Percentiles rank a stretch among this genome's conserved stretches.
These are phyloP conservation scores for Alternaria postmessia DNA, from an alignment of 2,329 filamentous ascomycete species.

Conservation along the genomic window DNA sequence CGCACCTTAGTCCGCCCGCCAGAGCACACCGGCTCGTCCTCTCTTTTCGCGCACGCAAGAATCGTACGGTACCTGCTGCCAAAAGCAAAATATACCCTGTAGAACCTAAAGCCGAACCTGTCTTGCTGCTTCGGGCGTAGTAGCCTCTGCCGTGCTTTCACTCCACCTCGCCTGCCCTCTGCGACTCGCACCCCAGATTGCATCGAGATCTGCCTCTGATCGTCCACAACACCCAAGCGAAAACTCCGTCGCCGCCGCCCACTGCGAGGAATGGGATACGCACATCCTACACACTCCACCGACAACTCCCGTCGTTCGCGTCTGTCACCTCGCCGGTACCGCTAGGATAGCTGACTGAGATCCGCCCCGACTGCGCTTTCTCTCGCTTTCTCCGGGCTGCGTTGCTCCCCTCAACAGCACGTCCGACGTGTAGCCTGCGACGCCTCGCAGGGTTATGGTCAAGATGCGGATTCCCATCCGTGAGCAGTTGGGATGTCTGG, in stretches of 20 bases:
- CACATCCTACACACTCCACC: slow-evolving; percentile 16
- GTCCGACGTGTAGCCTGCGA: background rate
- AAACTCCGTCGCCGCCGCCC: background rate
- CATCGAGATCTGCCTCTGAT: slow-evolving; percentile 12
- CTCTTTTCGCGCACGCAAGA: slow-evolving; percentile 26
- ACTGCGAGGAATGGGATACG: slow-evolving; percentile 40
- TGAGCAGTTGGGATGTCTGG: slow-evolving; percentile 83
- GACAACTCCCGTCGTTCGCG: slow-evolving; percentile 18
- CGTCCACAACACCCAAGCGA: background rate
- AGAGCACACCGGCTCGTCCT: slow-evolving; percentile 33
- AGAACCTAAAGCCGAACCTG: background rate
- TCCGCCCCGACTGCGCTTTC: slow-evolving; percentile 1
- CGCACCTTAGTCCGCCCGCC: slow-evolving; percentile 2
- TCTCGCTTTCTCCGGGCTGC: slow-evolving; percentile 5
- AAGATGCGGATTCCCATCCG: slow-evolving; percentile 87
- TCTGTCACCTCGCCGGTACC: slow-evolving; percentile 24
- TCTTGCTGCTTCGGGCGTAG: slow-evolving; percentile 27
- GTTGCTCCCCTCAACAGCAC: slow-evolving; percentile 13
- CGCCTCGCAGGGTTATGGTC: slow-evolving; percentile 36
- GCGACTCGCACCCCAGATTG: slow-evolving; percentile 10
- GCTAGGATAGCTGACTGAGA: background rate
- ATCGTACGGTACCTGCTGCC: slow-evolving; percentile 8
- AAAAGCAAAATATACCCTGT: background rate
- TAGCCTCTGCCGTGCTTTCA: slow-evolving; percentile 23
- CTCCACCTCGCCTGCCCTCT: slow-evolving; percentile 16